These are phyloP conservation scores for Cyberlindnera amylophila DNA, from an alignment of 805 yeast genomes.

Conservation along the genomic window DNA sequence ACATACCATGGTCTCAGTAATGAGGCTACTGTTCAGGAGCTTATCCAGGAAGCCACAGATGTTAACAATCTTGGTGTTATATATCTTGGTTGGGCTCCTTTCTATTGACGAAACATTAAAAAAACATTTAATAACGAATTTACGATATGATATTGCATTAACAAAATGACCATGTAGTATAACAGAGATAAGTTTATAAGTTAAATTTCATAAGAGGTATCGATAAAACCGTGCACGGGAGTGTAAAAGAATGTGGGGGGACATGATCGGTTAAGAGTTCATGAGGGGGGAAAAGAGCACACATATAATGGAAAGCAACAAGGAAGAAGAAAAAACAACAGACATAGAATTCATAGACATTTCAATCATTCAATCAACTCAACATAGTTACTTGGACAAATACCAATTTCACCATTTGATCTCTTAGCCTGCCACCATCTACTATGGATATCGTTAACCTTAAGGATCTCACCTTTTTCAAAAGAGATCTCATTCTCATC, in stretches of 20 bases:
- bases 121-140: background rate
- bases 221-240: no score
- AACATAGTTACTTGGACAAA: slow-evolving; percentile 93
- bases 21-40: slow-evolving; percentile 80
- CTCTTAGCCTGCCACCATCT: slow-evolving; percentile 98
- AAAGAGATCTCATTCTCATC: slow-evolving; percentile 92
- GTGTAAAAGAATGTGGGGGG: no score
- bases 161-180: no score
- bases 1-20: slow-evolving; percentile 63
- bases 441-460: slow-evolving; percentile 88
- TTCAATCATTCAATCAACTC: slow-evolving; percentile 49
- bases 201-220: no score
- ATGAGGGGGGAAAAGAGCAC: no score
- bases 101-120: slow-evolving; percentile 39
- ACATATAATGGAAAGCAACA: background rate
- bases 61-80: slow-evolving; percentile 65
- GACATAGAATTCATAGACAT: background rate
- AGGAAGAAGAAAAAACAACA: background rate
- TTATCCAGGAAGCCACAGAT: slow-evolving; percentile 73
- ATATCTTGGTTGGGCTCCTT: slow-evolving; percentile 84
- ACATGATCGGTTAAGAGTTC: no score
- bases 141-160: no score
- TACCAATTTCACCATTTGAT: slow-evolving; percentile 88
- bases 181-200: no score
- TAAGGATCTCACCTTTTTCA: slow-evolving; percentile 84